Evolutionary conservation across 2,329 filamentous ascomycete species (phyloP).

Genomic region (Nannizzia gypsea): DNA sequence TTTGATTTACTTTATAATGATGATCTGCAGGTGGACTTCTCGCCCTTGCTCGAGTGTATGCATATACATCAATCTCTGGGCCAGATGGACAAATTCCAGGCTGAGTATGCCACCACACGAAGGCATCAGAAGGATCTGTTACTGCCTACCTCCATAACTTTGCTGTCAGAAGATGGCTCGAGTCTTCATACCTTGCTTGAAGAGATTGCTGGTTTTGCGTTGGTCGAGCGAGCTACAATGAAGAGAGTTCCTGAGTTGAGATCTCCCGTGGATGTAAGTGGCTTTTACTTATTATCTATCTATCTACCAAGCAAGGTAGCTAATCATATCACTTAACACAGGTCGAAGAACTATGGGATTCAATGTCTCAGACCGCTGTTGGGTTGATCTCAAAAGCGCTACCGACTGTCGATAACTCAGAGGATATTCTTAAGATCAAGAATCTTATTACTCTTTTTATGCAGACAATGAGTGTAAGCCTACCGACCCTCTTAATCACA

Average conservation of each 20-base stretch:
- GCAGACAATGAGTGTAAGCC: slow-evolving; percentile 82
- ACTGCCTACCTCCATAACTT: slow-evolving; percentile 60
- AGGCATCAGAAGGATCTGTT: slow-evolving; percentile 85
- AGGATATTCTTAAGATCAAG: slow-evolving; percentile 87
- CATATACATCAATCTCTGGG: slow-evolving; percentile 94
- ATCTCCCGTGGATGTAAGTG: slow-evolving; percentile 63
- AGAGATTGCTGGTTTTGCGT: slow-evolving; percentile 89
- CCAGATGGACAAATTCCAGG: slow-evolving; percentile 78
- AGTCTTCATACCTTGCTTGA: slow-evolving; percentile 85
- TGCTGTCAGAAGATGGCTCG: slow-evolving; percentile 71
- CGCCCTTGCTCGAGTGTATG: slow-evolving; percentile 82
- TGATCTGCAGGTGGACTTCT: slow-evolving; percentile 87
- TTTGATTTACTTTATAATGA: slow-evolving; percentile 94
- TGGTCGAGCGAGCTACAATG: slow-evolving; percentile 91
- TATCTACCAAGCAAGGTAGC: background rate
- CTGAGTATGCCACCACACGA: slow-evolving; percentile 84
- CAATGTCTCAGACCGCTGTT: slow-evolving; percentile 84
- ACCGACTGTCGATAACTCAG: slow-evolving; percentile 70
- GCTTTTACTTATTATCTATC: background rate
- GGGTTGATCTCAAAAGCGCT: slow-evolving; percentile 69
- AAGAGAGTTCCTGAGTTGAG: slow-evolving; percentile 72
- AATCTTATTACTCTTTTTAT: slow-evolving; percentile 87
- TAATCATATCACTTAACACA: slow-evolving; percentile 24
- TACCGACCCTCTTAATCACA: background rate
- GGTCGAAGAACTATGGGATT: slow-evolving; percentile 98